Evolutionary conservation across 176 grass and related monocot genomes (phyloP).

Genomic region (Eragrostis nindensis): DNA sequence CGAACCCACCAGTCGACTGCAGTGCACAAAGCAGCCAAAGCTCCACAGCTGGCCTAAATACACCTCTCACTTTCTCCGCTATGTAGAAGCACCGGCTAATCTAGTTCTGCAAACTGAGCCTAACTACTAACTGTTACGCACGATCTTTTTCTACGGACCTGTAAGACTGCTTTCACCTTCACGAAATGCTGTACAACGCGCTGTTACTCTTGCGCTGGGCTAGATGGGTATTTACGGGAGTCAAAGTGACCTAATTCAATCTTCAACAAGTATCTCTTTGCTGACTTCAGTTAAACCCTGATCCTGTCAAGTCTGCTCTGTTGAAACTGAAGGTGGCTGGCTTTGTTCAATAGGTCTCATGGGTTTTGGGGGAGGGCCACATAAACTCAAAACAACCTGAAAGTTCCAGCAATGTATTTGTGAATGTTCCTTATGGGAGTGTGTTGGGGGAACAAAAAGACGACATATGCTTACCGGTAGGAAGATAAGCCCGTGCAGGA

Average conservation of each 20-base stretch:
- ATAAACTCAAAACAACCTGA: conserved; percentile 85
- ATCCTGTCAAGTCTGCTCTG: conserved; percentile 24
- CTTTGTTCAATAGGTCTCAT: conserved; percentile 30
- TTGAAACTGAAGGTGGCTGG: conserved; percentile 45
- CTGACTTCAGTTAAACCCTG: background rate
- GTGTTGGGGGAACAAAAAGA: background rate
- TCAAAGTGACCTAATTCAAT: background rate
- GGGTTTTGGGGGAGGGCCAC: conserved; percentile 63
- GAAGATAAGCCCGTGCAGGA: conserved; percentile 95
- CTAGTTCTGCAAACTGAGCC: background rate
- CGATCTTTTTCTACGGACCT: conserved; percentile 28
- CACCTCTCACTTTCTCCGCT: background rate
- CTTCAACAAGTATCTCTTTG: background rate
- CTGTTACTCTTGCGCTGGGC: background rate
- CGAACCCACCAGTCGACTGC: background rate
- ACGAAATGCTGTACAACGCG: conserved; percentile 32
- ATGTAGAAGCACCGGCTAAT: background rate
- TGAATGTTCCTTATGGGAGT: background rate
- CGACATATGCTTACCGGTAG: conserved; percentile 63
- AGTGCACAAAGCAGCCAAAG: background rate
- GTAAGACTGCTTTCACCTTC: background rate
- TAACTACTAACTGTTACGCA: conserved; percentile 12
- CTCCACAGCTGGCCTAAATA: background rate
- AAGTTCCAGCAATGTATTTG: conserved; percentile 35
- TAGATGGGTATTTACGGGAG: conserved; percentile 32